Evolutionary conservation across 176 grass and related monocot species (phyloP), one percentile per base, ranked within the genome.

Genomic region (Typha latifolia): DNA sequence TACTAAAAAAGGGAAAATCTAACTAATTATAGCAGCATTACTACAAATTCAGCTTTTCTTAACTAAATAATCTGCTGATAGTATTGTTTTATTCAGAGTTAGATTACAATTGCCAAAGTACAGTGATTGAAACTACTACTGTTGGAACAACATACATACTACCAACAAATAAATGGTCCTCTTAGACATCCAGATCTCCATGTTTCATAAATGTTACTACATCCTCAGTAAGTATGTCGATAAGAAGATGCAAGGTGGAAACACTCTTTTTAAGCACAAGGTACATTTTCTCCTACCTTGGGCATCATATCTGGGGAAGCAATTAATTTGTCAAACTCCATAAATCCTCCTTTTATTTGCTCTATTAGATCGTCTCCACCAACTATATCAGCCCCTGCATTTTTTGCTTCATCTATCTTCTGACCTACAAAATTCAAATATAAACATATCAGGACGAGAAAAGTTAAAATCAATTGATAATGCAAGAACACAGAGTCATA

Each of bases 251-350:
- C 18, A 69, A 47, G 16, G 43, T 14, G 11, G 12, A 14, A 23
- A 26, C 74, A 66, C 31, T 16, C 27, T 31, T 47, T 69, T 82
- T 32, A 65, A 69, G 22, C 26, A 57, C 79, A 62, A 75, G 5
- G 65, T 43, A 63, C 4, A 63, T 71, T 71, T 50, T 77, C 84
- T 61, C 49, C 49, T 72, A 90, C 89, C 95, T 99, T 99, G 51
- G 95, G 95, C 95, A 99, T 99, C 89, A 99, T 99, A 84, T 99
- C 95, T 78, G 95, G 95, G 66, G 89, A 81, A 61, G 95, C 89
- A 83, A 99, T 99, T 81, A 99, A 90, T 75, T 94, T 99, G 74
- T 87, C 95, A 32, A 99, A 99, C 12, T 87, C 86, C 95, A 99
- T 99, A 55, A 93, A 99, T 62, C 95, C 95, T 71, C 90, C 88